Base-by-base conservation (phyloP, 768 basidiomycete genomes). In the Podaxis sp. region DNA sequence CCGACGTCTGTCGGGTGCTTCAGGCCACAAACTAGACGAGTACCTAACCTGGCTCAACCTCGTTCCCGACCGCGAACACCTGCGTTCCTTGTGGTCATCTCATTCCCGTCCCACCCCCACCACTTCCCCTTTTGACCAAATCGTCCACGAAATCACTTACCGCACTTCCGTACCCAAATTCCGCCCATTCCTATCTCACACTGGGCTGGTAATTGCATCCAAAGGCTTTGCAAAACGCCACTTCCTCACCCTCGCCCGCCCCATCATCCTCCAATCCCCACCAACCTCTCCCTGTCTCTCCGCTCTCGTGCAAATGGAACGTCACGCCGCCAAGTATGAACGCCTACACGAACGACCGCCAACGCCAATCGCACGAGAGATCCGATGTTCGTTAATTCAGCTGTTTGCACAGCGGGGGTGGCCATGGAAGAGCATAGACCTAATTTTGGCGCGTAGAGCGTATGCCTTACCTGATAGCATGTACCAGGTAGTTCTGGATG, bases 201-300 rank as follows among this genome's bases (percentile, higher is more conserved):
- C 61, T 3, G 51, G 5, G 1, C 5, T 33, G 1, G n/a, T n/a
- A 8, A 6, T 49, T 12, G 53, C 54, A 3, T 49, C 44, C 33
- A 62, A 62, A 26, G 61, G 61, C 3, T 62, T 40, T 28, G 39
- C 61, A 5, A 6, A 4, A 7, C 54, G 48, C 5, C 61, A 62
- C 26, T 49, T 62, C 12, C 53, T 51, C 40, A 8, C 30, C 24
- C 53, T 62, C 46, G 61, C 61, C 2, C 54, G 54, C 12, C 54
- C 61, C 7, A 22, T 62, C 30, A 28, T 56, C 26, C 26, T 62
- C 11, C 19, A 44, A 17, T 26, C 52, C 13, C 33, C 11, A 15
- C 39, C 59, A 24, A 26, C 53, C 17, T 54, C 60, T 33, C 40
- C 42, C 4, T 12, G 28, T 28, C 15, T 55, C 7, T 8, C 26